phyloP scores from a whole-genome alignment of 352 stramenopile genomes.

The Phytophthora podocarpi region DNA sequence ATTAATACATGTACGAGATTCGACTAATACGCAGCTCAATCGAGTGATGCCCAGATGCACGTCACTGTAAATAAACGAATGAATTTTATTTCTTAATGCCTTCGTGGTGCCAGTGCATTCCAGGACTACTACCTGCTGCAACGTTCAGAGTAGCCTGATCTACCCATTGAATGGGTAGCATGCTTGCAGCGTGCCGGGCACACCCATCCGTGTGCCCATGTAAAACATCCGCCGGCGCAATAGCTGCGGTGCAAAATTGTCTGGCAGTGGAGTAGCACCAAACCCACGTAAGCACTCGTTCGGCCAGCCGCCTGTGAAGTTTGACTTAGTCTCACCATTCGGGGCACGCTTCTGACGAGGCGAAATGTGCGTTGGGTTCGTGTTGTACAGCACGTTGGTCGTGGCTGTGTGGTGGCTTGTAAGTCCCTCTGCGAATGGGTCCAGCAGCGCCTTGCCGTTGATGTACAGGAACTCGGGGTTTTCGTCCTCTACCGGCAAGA shows the following conservation, averaged over 20 bases:
- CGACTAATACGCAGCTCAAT: too few species aligned
- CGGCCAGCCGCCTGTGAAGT: conserved; percentile 26
- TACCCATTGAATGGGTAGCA: conserved; percentile 39
- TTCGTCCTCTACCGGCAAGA: conserved; percentile 33
- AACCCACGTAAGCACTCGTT: conserved; percentile 57
- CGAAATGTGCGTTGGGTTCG: conserved; percentile 49
- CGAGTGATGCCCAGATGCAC: too few species aligned
- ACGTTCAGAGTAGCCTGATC: too few species aligned
- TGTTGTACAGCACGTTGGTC: conserved; percentile 52
- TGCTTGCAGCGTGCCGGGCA: conserved; percentile 27
- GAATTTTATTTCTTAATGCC: too few species aligned
- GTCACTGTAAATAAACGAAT: too few species aligned
- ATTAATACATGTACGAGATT: too few species aligned
- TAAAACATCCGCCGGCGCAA: conserved; percentile 51
- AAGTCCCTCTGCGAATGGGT: conserved; percentile 33
- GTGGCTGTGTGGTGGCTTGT: conserved; percentile 24
- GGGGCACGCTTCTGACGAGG: conserved; percentile 33
- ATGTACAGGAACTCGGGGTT: conserved; percentile 57
- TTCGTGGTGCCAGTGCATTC: too few species aligned
- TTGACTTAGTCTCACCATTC: conserved; percentile 25
- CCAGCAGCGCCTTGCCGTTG: conserved; percentile 52
- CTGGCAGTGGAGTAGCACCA: conserved; percentile 44
- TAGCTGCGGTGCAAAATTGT: conserved; percentile 36
- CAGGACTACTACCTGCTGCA: too few species aligned
- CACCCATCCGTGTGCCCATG: conserved; percentile 37